Percentiles rank a stretch among this genome's conserved stretches.
Conservation (phyloP, 1,284 basidiomycete genomes). For the Sanghuangporus baumii region DNA sequence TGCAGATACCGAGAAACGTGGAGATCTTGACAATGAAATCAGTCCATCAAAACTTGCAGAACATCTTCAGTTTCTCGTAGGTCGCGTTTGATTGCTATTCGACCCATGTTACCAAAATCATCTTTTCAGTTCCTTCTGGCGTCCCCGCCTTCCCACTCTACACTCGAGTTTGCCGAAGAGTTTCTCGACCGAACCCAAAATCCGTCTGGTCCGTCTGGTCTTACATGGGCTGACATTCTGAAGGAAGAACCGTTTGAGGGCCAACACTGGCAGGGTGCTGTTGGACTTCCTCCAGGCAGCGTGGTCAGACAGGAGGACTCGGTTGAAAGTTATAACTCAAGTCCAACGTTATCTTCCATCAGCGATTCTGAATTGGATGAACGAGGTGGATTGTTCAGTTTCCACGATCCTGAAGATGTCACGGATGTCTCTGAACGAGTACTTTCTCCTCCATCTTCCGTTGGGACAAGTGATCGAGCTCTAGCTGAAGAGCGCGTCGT, state of each 20-base stretch:
- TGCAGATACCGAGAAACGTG: conserved; percentile 37
- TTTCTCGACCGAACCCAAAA: conserved; percentile 44
- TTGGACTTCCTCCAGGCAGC: conserved; percentile 38
- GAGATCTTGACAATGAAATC: conserved; percentile 61
- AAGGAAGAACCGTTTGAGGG: conserved; percentile 74
- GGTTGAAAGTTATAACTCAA: conserved; percentile 38
- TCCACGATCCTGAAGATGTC: conserved; percentile 39
- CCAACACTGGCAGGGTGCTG: conserved; percentile 70
- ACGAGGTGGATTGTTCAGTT: conserved; percentile 37
- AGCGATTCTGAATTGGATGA: conserved; percentile 35
- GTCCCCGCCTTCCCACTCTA: conserved; percentile 39
- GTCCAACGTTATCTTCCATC: conserved; percentile 43
- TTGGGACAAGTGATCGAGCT: neutral
- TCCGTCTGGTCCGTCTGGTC: conserved; percentile 35
- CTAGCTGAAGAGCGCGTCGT: neutral
- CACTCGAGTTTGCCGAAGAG: conserved; percentile 43
- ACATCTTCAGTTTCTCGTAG: conserved; percentile 66
- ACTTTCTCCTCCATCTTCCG: neutral
- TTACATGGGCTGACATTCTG: conserved; percentile 72
- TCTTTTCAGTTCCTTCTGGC: conserved; percentile 50
- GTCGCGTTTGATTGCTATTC: conserved; percentile 20
- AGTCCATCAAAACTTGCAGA: conserved; percentile 53
- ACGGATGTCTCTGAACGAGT: conserved; percentile 27
- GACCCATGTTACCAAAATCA: neutral
- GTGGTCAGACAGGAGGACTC: conserved; percentile 37